phyloP scores from a whole-genome alignment of 306 rosid species.

The Cicer arietinum region DNA sequence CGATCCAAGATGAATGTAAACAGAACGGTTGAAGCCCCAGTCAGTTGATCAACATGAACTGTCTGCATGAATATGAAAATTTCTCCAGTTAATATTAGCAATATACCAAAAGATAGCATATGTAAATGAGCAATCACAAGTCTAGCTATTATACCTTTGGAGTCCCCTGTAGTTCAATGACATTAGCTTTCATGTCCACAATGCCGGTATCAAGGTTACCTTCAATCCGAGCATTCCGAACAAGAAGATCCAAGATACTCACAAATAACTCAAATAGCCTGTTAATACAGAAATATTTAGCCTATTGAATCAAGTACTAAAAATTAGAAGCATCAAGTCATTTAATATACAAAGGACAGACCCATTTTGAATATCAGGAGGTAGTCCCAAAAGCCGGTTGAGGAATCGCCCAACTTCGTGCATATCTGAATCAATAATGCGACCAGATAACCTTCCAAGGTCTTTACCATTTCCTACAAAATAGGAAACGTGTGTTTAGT shows the following conservation, averaged over 20 bases:
- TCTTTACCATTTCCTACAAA: slow-evolving; percentile 76
- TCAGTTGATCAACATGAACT: slow-evolving; percentile 87
- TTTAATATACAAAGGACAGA: slow-evolving; percentile 48
- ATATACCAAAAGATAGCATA: slow-evolving; percentile 40
- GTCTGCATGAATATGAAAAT: slow-evolving; percentile 60
- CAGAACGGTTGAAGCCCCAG: slow-evolving; percentile 88
- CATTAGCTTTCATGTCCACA: slow-evolving; percentile 93
- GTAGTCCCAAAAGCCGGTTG: slow-evolving; percentile 91
- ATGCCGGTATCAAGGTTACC: slow-evolving; percentile 98
- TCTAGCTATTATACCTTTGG: slow-evolving; percentile 76
- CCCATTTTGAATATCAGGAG: slow-evolving; percentile 95
- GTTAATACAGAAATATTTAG: slow-evolving; percentile 45
- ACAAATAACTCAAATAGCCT: slow-evolving; percentile 92
- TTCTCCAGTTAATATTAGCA: slow-evolving; percentile 26
- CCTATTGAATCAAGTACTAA: slow-evolving; percentile 43
- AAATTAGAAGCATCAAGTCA: slow-evolving; percentile 39
- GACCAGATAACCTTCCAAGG: slow-evolving; percentile 71
- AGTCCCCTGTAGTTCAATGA: slow-evolving; percentile 80
- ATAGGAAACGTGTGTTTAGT: slow-evolving; percentile 31
- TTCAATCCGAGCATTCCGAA: slow-evolving; percentile 93
- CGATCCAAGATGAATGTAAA: slow-evolving; percentile 96
- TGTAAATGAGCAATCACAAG: slow-evolving; percentile 26
- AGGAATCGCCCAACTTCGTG: slow-evolving; percentile 97
- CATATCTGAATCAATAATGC: slow-evolving; percentile 94
- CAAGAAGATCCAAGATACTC: slow-evolving; percentile 89